phyloP scores from a whole-genome alignment of 2,329 filamentous ascomycete species.

The Cladosporium sp. region DNA sequence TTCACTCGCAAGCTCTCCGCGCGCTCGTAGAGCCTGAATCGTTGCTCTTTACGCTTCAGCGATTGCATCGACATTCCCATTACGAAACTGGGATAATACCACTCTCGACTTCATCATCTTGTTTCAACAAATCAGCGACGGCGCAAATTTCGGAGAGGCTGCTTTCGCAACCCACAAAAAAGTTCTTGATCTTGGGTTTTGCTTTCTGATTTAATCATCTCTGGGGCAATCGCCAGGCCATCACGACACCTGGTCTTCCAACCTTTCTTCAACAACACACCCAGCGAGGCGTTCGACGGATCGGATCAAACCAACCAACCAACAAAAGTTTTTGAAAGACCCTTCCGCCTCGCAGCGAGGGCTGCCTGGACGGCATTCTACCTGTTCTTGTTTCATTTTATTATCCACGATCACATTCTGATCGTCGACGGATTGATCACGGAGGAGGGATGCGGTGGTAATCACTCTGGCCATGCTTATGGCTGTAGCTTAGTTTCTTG shows the following conservation, averaged over 20 bases:
- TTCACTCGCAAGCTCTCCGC: slow-evolving; percentile 11
- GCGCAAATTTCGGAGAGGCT: not conserved
- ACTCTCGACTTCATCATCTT: not conserved
- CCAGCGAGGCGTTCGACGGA: slow-evolving; percentile 4
- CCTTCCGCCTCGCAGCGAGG: not conserved
- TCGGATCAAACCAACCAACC: not conserved
- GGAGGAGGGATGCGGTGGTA: too few species aligned
- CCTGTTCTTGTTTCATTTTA: slow-evolving; percentile 6
- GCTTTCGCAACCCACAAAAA: slow-evolving; percentile 1
- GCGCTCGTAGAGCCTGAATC: slow-evolving; percentile 3
- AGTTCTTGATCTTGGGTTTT: not conserved
- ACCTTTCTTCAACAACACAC: not conserved
- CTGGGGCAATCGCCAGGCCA: not conserved
- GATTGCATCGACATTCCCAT: slow-evolving; percentile 3
- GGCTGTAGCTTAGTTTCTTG: too few species aligned
- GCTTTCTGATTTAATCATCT: not conserved
- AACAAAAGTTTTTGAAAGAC: slow-evolving; percentile 10
- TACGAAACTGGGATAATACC: not conserved
- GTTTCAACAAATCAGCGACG: not conserved
- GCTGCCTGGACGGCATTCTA: slow-evolving; percentile 6
- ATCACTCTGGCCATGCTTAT: too few species aligned
- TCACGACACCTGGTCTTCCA: not conserved
- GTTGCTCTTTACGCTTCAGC: not conserved
- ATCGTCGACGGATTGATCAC: too few species aligned
- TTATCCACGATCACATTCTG: too few species aligned